These are phyloP conservation scores for Elongisporangium anandrum DNA, from an alignment of 352 stramenopile species.

Conservation along the genomic window DNA sequence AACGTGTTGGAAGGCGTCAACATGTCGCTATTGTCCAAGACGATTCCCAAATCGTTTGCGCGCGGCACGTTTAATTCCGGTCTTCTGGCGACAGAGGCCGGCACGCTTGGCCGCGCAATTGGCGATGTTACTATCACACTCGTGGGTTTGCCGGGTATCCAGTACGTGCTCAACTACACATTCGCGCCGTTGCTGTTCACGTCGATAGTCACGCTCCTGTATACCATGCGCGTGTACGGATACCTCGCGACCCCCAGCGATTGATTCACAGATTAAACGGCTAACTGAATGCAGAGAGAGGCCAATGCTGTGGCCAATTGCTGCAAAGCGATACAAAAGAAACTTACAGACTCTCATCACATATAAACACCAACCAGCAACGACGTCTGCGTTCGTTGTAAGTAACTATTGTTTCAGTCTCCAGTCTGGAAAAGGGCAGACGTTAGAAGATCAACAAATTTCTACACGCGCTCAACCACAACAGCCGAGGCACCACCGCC, in stretches of 20 bases:
- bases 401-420: too few relatives aligned
- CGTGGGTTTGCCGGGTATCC: conserved; percentile 70
- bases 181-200: conserved; percentile 64
- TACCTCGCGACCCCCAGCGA: conserved; percentile 38
- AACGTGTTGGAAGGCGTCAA: conserved; percentile 94
- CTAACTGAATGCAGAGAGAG: neutral
- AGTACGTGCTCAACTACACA: conserved; percentile 84
- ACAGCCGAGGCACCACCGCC: conserved; percentile 94
- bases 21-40: conserved; percentile 92
- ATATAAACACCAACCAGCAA: neutral
- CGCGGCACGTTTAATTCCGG: conserved; percentile 94
- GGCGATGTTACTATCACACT: conserved; percentile 85
- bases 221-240: conserved; percentile 66
- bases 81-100: conserved; percentile 90
- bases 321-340: neutral
- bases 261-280: conserved; percentile 14
- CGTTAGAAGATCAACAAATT: neutral
- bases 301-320: neutral
- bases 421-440: neutral
- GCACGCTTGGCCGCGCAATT: conserved; percentile 86
- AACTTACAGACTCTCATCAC: neutral
- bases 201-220: conserved; percentile 53
- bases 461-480: conserved; percentile 83
- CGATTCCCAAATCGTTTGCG: conserved; percentile 90
- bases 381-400: neutral